Evolutionary conservation across 2,329 filamentous ascomycete genomes (phyloP).

Genomic region (Sclerotinia spermophila): DNA sequence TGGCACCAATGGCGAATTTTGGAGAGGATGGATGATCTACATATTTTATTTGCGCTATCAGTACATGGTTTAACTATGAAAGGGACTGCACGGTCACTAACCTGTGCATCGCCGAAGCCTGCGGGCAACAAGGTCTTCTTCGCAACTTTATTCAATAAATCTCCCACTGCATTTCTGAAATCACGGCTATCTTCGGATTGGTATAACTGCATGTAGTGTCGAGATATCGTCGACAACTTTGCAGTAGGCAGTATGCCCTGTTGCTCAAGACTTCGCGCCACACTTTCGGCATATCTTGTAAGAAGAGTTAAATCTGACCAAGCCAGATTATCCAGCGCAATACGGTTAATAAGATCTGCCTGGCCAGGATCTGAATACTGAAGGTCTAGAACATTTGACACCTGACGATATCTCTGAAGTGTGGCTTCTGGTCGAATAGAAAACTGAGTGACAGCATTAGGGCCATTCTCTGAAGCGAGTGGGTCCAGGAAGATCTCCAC

Average conservation of each 20-base stretch:
- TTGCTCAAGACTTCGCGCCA: neutral
- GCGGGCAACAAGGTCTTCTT: constrained; percentile 25
- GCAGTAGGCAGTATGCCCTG: neutral
- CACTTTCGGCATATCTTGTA: constrained; percentile 29
- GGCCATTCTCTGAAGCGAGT: constrained; percentile 6
- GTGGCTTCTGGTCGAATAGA: constrained; percentile 28
- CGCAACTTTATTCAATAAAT: constrained; percentile 30
- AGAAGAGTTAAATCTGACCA: constrained; percentile 35
- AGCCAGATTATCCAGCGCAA: constrained; percentile 36
- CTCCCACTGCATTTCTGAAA: constrained; percentile 28
- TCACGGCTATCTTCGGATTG: constrained; percentile 27
- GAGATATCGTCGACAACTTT: neutral
- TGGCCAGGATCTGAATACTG: constrained; percentile 6
- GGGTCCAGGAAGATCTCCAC: constrained; percentile 77
- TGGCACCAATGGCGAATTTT: constrained; percentile 52
- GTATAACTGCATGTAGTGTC: constrained; percentile 29
- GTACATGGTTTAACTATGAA: constrained; percentile 33
- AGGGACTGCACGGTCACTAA: constrained; percentile 39
- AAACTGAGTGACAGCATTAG: neutral
- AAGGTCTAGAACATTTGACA: constrained; percentile 25
- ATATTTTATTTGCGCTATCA: constrained; percentile 35
- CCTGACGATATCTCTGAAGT: constrained; percentile 32
- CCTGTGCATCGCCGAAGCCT: constrained; percentile 43
- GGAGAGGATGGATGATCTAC: constrained; percentile 56
- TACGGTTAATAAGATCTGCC: constrained; percentile 22